These are phyloP conservation scores for Vitellaria paradoxa DNA, from an alignment of 179 eudicot genomes.

Conservation along the genomic window DNA sequence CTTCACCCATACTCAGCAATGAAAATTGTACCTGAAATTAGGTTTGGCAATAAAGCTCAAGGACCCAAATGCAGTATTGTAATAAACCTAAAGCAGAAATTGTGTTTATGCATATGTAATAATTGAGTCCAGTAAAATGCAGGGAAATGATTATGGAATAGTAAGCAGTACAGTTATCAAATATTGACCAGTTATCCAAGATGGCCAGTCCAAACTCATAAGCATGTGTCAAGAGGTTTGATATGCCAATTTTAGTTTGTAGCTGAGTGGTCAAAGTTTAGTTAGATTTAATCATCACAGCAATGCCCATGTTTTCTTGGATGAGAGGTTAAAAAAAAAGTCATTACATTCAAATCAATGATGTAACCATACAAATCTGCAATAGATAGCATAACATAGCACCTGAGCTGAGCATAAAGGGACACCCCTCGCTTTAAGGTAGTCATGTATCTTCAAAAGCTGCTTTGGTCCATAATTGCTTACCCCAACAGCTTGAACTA, in stretches of 20 bases:
- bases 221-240: background rate
- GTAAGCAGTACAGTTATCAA: background rate
- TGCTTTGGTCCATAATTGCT: constrained; percentile 98
- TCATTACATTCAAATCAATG: background rate
- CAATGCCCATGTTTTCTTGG: background rate
- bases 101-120: background rate
- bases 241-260: background rate
- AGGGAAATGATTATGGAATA: too few species aligned
- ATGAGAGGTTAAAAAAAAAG: background rate
- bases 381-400: background rate
- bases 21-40: constrained; percentile 79
- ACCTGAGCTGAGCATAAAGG: constrained; percentile 97
- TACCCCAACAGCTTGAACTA: constrained; percentile 95
- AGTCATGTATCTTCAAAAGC: constrained; percentile 71
- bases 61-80: background rate
- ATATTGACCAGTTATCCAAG: background rate
- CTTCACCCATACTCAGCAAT: constrained; percentile 78
- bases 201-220: constrained; percentile 2
- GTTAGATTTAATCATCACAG: background rate
- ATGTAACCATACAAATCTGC: background rate
- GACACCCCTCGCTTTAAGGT: constrained; percentile 76
- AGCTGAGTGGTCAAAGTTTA: constrained; percentile 10
- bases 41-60: background rate
- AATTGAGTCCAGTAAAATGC: background rate
- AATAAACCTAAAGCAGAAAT: background rate